A percentile compares a stretch with the other conserved stretches of the same genome.
These are phyloP conservation scores for Cinchona pubescens DNA, from an alignment of 257 asterid genomes.

Conservation along the genomic window DNA sequence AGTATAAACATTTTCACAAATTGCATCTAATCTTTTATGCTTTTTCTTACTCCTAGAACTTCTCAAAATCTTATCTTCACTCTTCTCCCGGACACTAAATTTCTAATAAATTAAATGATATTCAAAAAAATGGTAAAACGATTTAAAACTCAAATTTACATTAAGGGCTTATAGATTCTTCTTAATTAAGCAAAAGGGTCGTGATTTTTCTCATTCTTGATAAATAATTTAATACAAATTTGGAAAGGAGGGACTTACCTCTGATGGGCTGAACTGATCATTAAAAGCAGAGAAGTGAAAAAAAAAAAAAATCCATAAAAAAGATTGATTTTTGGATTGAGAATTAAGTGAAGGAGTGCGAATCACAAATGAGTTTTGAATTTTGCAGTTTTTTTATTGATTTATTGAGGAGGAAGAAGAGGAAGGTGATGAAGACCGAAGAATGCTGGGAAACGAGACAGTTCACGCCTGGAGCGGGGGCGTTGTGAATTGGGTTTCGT, in stretches of 20 bases:
- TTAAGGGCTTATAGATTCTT: constrained; percentile 1
- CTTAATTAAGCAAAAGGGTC: constrained; percentile 18
- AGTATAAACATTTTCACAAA: constrained; percentile 63
- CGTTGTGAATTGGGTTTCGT: not conserved
- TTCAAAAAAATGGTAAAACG: not conserved
- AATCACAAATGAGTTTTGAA: not conserved
- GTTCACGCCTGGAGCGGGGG: constrained; percentile 24
- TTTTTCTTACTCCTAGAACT: constrained; percentile 66
- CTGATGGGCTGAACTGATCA: constrained; percentile 50
- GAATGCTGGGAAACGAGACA: too few species aligned
- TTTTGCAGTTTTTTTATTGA: constrained; percentile 7
- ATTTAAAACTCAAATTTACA: not conserved
- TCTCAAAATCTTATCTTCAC: constrained; percentile 51
- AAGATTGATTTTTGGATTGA: constrained; percentile 25
- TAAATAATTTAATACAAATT: constrained; percentile 22
- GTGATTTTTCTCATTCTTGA: constrained; percentile 12
- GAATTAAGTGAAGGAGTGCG: not conserved
- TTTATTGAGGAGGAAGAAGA: constrained; percentile 13
- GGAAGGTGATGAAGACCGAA: constrained; percentile 10
- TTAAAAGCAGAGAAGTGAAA: not conserved
- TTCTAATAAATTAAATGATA: constrained; percentile 21
- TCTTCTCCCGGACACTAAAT: constrained; percentile 41
- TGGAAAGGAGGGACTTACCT: constrained; percentile 45
- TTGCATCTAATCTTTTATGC: constrained; percentile 79
- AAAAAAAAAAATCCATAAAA: too few species aligned